Conservation (phyloP, 345 rosid genomes). For the Viola odorata region DNA sequence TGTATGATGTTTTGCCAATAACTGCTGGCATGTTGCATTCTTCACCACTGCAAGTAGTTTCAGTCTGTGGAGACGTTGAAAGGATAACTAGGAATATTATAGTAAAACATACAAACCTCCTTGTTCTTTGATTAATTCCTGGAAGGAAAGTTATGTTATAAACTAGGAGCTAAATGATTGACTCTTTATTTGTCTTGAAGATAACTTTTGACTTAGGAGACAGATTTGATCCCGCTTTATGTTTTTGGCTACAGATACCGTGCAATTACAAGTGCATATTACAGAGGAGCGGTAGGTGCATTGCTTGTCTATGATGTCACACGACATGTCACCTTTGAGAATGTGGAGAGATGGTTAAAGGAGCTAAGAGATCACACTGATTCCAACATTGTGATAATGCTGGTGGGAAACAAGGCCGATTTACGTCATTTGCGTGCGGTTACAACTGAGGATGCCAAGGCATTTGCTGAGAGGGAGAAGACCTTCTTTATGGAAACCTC, state of each 20-base stretch:
- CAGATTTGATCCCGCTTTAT: slow-evolving; percentile 1
- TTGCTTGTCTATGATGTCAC: slow-evolving; percentile 26
- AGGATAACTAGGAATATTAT: not conserved
- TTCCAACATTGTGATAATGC: slow-evolving; percentile 26
- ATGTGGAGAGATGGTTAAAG: slow-evolving; percentile 30
- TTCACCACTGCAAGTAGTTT: not conserved
- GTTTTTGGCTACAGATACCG: slow-evolving; percentile 17
- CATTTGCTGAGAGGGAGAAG: slow-evolving; percentile 25
- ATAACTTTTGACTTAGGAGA: not conserved
- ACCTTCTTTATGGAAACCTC: slow-evolving; percentile 27
- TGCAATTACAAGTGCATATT: slow-evolving; percentile 23
- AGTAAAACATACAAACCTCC: not conserved
- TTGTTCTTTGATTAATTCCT: not conserved
- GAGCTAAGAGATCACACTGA: slow-evolving; percentile 27
- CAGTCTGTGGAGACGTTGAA: not conserved
- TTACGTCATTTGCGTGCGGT: slow-evolving; percentile 24
- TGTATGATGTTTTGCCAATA: too few species aligned
- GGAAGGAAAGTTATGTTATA: not conserved
- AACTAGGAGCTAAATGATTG: not conserved
- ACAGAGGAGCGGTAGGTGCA: slow-evolving; percentile 27
- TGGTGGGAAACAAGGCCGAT: slow-evolving; percentile 28
- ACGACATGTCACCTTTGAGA: slow-evolving; percentile 25
- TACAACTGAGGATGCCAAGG: slow-evolving; percentile 16
- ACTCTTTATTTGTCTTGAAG: too few species aligned
- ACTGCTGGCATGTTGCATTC: too few species aligned